These are phyloP conservation scores for Phytophthora pseudosyringae DNA, from an alignment of 352 stramenopile species.

Conservation along the genomic window DNA sequence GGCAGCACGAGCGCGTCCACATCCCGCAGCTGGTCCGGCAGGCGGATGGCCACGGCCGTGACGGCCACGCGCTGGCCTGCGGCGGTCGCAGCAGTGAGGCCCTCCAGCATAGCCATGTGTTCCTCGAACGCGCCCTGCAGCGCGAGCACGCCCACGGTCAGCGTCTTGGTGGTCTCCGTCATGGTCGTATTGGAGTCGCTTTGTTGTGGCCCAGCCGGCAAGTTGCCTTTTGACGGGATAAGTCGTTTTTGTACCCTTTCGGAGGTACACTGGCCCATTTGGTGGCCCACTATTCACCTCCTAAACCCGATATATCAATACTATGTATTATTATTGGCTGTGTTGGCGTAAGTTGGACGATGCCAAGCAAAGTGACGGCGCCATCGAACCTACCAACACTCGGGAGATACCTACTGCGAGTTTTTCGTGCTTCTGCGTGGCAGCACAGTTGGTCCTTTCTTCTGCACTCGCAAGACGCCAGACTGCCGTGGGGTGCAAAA, in stretches of 20 bases:
- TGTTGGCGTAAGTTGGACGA: too few species aligned
- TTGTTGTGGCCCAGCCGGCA: not conserved
- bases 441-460: too few species aligned
- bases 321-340: too few species aligned
- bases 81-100: slow-evolving; percentile 33
- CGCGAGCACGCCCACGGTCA: slow-evolving; percentile 87
- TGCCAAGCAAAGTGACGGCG: too few species aligned
- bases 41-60: slow-evolving; percentile 73
- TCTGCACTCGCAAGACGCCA: too few species aligned
- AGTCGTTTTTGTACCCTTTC: not conserved
- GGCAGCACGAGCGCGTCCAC: slow-evolving; percentile 95
- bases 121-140: slow-evolving; percentile 93
- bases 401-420: too few species aligned
- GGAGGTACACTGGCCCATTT: slow-evolving; percentile 10
- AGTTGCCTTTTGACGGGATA: slow-evolving; percentile 14
- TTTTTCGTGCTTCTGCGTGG: too few species aligned
- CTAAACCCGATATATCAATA: not conserved
- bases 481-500: too few species aligned
- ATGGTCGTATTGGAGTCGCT: slow-evolving; percentile 9
- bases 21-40: slow-evolving; percentile 77
- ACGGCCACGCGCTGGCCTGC: slow-evolving; percentile 46
- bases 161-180: slow-evolving; percentile 26
- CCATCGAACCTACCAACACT: too few species aligned
- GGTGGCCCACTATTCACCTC: slow-evolving; percentile 9
- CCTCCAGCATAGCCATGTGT: slow-evolving; percentile 88